A percentile compares a stretch with the other conserved stretches of the same genome.
These are phyloP conservation scores for Stevia rebaudiana DNA, from an alignment of 140 eudicot genomes.

Conservation along the genomic window DNA sequence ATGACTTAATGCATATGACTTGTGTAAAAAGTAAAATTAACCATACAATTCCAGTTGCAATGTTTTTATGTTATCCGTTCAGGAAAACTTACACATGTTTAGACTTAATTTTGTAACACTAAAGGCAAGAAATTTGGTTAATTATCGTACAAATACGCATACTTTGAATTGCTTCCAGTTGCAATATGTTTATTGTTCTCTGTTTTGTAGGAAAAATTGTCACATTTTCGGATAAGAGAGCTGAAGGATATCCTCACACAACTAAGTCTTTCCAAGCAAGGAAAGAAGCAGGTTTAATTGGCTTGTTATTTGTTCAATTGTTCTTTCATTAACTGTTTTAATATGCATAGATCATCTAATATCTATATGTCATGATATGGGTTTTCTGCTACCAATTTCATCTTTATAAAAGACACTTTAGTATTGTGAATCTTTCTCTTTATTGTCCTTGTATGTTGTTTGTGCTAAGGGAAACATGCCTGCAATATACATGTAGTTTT, in stretches of 20 bases:
- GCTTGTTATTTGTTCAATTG: slow-evolving; percentile 11
- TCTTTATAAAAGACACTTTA: background rate
- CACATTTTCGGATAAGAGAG: slow-evolving; percentile 86
- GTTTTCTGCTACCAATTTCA: background rate
- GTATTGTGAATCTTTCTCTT: background rate
- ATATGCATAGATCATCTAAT: background rate
- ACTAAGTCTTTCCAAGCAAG: slow-evolving; percentile 90
- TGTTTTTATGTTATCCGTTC: slow-evolving; percentile 1
- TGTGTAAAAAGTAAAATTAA: background rate
- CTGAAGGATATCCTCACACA: slow-evolving; percentile 78
- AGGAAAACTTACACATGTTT: slow-evolving; percentile 1
- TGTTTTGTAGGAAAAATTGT: slow-evolving; percentile 59
- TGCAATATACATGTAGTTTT: background rate
- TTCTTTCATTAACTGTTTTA: background rate
- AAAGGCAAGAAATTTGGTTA: background rate
- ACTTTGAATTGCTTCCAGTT: slow-evolving; percentile 7
- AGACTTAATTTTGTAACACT: background rate
- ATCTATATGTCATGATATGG: background rate
- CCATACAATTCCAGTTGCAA: background rate
- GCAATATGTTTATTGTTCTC: slow-evolving; percentile 5
- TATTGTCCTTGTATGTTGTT: background rate
- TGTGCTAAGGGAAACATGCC: background rate
- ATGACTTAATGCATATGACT: background rate
- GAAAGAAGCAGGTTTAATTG: slow-evolving; percentile 81
- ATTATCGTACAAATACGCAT: background rate